Percentiles rank a stretch among this genome's conserved stretches.
Conservation (phyloP, 306 rosid species). For the Lagenaria siceraria region DNA sequence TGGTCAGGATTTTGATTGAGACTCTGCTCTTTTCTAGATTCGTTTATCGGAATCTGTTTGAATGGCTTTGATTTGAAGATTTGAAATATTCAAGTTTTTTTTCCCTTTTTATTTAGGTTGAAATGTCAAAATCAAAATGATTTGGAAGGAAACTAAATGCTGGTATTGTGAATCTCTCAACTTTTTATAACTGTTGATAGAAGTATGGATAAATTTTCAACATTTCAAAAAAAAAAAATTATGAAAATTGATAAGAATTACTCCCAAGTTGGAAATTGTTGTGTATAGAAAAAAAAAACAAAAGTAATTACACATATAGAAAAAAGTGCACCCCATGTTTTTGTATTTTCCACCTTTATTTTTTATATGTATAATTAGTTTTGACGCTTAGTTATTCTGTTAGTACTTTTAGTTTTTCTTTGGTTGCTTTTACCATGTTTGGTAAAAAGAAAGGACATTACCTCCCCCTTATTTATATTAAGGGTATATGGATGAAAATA, state of each 20-base stretch:
- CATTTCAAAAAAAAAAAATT: background rate
- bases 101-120: background rate
- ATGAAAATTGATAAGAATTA: background rate
- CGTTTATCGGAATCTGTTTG: background rate
- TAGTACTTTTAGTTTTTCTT: background rate
- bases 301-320: too few relatives aligned
- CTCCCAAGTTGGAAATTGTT: too few relatives aligned
- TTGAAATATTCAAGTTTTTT: background rate
- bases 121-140: background rate
- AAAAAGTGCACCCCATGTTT: too few relatives aligned
- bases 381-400: too few relatives aligned
- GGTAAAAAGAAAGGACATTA: background rate
- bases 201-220: background rate
- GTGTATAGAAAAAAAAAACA: too few relatives aligned
- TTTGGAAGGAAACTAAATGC: background rate
- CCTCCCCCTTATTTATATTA: background rate
- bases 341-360: too few relatives aligned
- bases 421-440: background rate
- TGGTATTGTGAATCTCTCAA: background rate
- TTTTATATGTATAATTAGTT: too few relatives aligned
- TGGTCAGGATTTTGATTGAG: slow-evolving; percentile 3
- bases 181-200: background rate
- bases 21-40: background rate
- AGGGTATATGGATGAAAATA: background rate
- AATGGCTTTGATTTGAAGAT: background rate